Conservation (phyloP, 345 rosid genomes). For the Lepidium africanum region DNA sequence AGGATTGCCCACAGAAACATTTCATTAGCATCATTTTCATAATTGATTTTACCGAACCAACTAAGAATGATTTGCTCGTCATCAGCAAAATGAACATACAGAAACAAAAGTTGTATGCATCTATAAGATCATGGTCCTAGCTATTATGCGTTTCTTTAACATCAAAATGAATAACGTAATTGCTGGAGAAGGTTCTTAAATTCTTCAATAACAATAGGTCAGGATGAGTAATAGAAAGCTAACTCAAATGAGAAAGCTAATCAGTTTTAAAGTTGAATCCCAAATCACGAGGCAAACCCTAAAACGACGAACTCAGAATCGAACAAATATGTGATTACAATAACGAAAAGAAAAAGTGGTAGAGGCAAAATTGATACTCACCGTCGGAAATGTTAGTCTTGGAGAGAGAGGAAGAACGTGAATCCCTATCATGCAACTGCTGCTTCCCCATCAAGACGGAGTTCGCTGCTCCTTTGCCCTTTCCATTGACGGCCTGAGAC, state of each 20-base stretch:
- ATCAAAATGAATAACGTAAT: background rate
- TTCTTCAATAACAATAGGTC: background rate
- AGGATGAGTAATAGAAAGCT: background rate
- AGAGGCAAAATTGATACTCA: conserved; percentile 11
- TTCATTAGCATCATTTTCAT: background rate
- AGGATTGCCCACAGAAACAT: background rate
- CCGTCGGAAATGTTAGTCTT: conserved; percentile 63
- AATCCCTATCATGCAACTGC: conserved; percentile 49
- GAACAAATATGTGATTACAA: background rate
- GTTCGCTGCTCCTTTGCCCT: conserved; percentile 41
- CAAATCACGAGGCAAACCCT: conserved; percentile 3
- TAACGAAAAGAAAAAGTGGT: background rate
- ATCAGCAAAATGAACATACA: background rate
- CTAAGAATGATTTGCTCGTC: background rate
- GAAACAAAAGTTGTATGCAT: background rate
- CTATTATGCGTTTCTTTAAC: background rate
- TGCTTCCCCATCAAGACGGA: conserved; percentile 54
- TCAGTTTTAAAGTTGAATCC: background rate
- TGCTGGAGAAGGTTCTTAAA: background rate
- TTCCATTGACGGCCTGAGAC: conserved; percentile 54
- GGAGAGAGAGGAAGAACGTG: conserved; percentile 44
- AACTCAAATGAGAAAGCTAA: background rate
- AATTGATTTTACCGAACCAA: background rate
- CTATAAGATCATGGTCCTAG: background rate
- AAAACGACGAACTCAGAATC: background rate